Percentiles rank a stretch among this genome's conserved stretches.
phyloP scores from a whole-genome alignment of 2,329 filamentous ascomycete species.

The Leptoxyphium fumago region DNA sequence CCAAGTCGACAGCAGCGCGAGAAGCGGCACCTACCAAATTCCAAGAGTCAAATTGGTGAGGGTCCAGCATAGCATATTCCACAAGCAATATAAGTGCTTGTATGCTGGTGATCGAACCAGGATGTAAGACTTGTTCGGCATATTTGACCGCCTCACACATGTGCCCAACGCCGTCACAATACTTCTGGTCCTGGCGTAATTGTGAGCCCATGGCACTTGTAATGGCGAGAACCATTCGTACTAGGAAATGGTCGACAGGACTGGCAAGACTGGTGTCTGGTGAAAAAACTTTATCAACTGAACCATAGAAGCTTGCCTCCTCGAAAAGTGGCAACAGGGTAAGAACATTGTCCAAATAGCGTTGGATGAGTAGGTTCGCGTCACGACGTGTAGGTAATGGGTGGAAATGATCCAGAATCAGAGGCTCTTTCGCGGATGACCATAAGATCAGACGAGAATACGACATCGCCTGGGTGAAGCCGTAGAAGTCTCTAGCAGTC shows the following conservation, averaged over 20 bases:
- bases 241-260: conserved; percentile 64
- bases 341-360: conserved; percentile 75
- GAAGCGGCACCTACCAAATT: conserved; percentile 83
- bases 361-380: conserved; percentile 56
- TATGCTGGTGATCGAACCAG: conserved; percentile 71
- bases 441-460: conserved; percentile 79
- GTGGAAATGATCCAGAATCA: conserved; percentile 46
- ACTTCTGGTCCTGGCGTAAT: conserved; percentile 46
- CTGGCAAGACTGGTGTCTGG: conserved; percentile 47
- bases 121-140: conserved; percentile 69
- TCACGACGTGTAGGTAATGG: conserved; percentile 56
- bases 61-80: conserved; percentile 80
- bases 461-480: conserved; percentile 75
- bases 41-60: conserved; percentile 86
- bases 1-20: conserved; percentile 74
- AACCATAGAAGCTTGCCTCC: conserved; percentile 61
- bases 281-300: conserved; percentile 70
- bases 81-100: conserved; percentile 77
- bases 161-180: conserved; percentile 45
- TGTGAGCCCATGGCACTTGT: conserved; percentile 61
- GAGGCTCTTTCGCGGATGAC: conserved; percentile 58
- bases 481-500: conserved; percentile 84
- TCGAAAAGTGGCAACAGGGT: conserved; percentile 69
- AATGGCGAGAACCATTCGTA: conserved; percentile 82
- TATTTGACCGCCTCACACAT: conserved; percentile 55